These are phyloP conservation scores for Tulasnella sp. DNA, from an alignment of 768 basidiomycete genomes.

Conservation along the genomic window DNA sequence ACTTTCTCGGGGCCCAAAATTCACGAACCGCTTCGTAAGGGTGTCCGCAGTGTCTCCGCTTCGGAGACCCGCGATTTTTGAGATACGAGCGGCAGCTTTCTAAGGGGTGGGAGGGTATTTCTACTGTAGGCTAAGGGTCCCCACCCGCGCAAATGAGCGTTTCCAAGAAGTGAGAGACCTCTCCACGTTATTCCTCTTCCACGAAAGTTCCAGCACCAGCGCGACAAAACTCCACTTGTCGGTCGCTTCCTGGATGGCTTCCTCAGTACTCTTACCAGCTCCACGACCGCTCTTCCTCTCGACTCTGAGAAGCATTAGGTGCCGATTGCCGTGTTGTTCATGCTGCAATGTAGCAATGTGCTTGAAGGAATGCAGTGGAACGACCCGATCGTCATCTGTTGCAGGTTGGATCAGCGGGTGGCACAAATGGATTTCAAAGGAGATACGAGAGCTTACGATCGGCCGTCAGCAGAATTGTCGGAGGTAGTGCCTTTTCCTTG, in stretches of 20 bases:
- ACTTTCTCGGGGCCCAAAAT: too few relatives aligned
- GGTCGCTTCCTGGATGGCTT: slow-evolving; percentile 68
- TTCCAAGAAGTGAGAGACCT: background rate
- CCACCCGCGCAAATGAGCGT: background rate
- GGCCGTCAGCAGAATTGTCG: slow-evolving; percentile 73
- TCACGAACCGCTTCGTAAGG: background rate
- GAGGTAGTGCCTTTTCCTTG: slow-evolving; percentile 56
- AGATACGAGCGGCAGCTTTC: background rate
- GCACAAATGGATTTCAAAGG: background rate
- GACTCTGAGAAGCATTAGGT: slow-evolving; percentile 71
- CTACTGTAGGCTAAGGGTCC: too few relatives aligned
- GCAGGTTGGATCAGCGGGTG: background rate
- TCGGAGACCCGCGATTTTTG: background rate
- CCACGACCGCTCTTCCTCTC: slow-evolving; percentile 81
- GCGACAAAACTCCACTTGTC: slow-evolving; percentile 77
- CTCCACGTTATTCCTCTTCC: background rate
- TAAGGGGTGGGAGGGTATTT: background rate
- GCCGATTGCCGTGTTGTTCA: slow-evolving; percentile 56
- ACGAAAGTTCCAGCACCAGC: slow-evolving; percentile 55
- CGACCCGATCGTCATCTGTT: slow-evolving; percentile 80
- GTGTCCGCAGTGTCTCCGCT: background rate
- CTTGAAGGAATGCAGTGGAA: slow-evolving; percentile 83
- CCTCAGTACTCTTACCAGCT: slow-evolving; percentile 70
- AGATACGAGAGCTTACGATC: slow-evolving; percentile 54
- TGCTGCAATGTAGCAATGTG: slow-evolving; percentile 74